A percentile compares a stretch with the other conserved stretches of the same genome.
phyloP scores from a whole-genome alignment of 2,329 filamentous ascomycete species.

The Dothiorella sarmentorum region DNA sequence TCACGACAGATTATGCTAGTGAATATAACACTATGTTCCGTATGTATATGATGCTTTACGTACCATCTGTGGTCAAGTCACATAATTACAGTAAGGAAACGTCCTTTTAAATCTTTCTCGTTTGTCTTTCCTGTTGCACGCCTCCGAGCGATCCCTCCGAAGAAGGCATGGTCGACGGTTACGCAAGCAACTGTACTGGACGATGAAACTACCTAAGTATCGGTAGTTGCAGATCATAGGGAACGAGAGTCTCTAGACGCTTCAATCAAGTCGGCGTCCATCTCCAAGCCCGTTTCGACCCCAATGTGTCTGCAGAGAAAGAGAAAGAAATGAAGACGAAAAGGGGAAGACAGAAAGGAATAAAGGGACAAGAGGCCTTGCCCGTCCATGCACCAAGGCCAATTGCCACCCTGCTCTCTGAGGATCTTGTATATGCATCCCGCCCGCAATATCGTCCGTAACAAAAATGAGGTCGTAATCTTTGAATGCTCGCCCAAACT shows the following conservation, averaged over 20 bases:
- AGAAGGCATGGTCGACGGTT: too few relatives aligned
- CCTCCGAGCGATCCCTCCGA: background rate
- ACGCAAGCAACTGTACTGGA: background rate
- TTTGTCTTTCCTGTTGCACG: background rate
- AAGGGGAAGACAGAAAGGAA: background rate
- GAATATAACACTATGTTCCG: too few relatives aligned
- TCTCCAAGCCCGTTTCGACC: background rate
- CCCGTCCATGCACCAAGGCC: constrained; percentile 1
- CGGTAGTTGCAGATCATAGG: constrained; percentile 1
- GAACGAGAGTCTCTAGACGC: background rate
- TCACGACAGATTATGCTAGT: too few relatives aligned
- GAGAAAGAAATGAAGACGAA: background rate
- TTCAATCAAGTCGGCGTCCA: background rate
- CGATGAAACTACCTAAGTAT: background rate
- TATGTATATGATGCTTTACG: too few relatives aligned
- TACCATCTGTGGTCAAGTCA: too few relatives aligned
- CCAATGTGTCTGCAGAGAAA: constrained; percentile 1
- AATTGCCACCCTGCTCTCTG: background rate
- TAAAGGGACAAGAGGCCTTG: background rate
- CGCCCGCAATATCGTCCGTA: background rate
- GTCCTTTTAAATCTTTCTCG: constrained; percentile 6
- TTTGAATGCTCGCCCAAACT: constrained; percentile 2
- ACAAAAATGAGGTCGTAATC: constrained; percentile 11
- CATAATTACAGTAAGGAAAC: too few relatives aligned
- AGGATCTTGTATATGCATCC: constrained; percentile 3